Base-by-base conservation (phyloP, 805 yeast species). In the Tetrapisispora phaffii region DNA sequence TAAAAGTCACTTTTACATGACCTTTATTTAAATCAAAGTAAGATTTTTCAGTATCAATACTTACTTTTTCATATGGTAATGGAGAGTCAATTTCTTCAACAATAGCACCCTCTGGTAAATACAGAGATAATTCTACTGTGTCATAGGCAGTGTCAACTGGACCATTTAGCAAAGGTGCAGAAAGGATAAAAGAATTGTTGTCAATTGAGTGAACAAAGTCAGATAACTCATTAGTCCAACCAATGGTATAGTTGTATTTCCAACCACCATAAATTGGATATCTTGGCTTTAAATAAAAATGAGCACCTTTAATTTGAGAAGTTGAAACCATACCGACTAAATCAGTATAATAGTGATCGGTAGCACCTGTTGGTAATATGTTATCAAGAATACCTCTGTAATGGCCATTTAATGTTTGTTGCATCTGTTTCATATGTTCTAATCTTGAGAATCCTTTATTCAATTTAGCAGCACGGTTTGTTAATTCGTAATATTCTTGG, bases 221-320 rank as follows among this genome's bases (percentile, higher is more conserved):
- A 15, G 67, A 57, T 35, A 89, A 65, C 19, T 71, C 67, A 51
- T 78, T 75, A 41, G 81, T 77, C 96, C 96, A 93, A n/a, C 97
- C 97, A 54, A 90, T 65, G 20, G 97, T 93, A 72, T 86, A 93
- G 67, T 90, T 87, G 67, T 87, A 90, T 57, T 80, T 75, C 98
- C 98, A 93, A 36, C 89, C 94, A 41, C 98, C 98, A 65, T 86
- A 85, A 7, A 93, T 62, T n/a, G 98, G 98, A 70, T 72, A 93
- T 63, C 98, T 76, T 46, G 97, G 97, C 57, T 75, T 77, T 51
- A 93, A 63, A 31, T 80, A 68, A 40, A 86, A 66, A 48, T 53
- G 60, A 43, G 63, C 59, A 4, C 53, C 52, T 15, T 58, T 44
- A 4, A 66, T 58, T 49, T 70, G 69, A 41, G 83, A 82, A 3